phyloP scores from a whole-genome alignment of 352 stramenopile genomes.

The Thalassiosira livingstoniorum region DNA sequence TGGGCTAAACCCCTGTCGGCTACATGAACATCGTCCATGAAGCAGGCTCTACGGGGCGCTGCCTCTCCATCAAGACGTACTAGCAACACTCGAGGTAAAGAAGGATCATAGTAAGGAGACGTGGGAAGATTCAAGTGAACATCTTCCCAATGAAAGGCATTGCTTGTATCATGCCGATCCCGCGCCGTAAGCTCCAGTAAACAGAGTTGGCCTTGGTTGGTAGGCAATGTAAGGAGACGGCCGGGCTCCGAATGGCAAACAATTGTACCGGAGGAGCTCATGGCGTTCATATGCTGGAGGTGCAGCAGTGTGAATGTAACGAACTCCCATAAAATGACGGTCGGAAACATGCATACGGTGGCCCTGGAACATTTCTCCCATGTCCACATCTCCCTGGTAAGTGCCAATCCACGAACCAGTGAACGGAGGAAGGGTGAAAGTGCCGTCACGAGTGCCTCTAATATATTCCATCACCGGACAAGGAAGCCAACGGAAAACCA shows the following conservation, averaged over 20 bases:
- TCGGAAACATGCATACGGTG: slow-evolving; percentile 43
- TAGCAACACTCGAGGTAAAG: slow-evolving; percentile 29
- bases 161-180: slow-evolving; percentile 28
- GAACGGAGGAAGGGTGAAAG: slow-evolving; percentile 24
- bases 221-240: slow-evolving; percentile 48
- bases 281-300: slow-evolving; percentile 7
- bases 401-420: slow-evolving; percentile 14
- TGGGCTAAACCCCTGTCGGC: background rate
- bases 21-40: slow-evolving; percentile 43
- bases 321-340: slow-evolving; percentile 27
- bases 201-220: slow-evolving; percentile 20
- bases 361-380: slow-evolving; percentile 68
- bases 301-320: slow-evolving; percentile 14
- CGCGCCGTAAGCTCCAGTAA: slow-evolving; percentile 41
- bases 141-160: slow-evolving; percentile 46
- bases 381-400: slow-evolving; percentile 50
- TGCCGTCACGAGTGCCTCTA: background rate
- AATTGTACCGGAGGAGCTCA: slow-evolving; percentile 17
- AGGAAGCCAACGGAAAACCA: slow-evolving; percentile 35
- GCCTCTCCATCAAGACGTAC: slow-evolving; percentile 42
- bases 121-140: slow-evolving; percentile 57
- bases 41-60: slow-evolving; percentile 9
- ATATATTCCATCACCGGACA: slow-evolving; percentile 16
- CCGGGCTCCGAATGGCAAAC: slow-evolving; percentile 45
- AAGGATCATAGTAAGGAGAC: slow-evolving; percentile 34